These are phyloP conservation scores for Meyerozyma carpophila DNA, from an alignment of 1,139 yeast genomes.

Conservation along the genomic window DNA sequence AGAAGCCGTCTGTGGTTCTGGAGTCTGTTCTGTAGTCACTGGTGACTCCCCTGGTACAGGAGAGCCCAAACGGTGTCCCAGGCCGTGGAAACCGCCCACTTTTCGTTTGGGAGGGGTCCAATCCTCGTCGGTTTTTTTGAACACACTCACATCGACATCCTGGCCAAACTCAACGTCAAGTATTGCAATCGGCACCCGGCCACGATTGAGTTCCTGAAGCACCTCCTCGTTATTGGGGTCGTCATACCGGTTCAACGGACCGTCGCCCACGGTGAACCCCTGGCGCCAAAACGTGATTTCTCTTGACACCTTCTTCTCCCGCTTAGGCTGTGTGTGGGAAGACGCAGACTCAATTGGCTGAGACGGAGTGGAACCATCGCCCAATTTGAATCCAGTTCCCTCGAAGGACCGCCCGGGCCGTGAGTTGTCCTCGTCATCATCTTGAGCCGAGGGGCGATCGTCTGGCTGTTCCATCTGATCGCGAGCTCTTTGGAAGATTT, in stretches of 20 bases:
- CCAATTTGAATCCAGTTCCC: constrained; percentile 82
- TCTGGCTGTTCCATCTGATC: constrained; percentile 39
- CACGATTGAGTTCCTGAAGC: constrained; percentile 75
- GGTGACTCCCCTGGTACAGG: constrained; percentile 70
- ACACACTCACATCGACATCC: constrained; percentile 92
- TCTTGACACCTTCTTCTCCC: constrained; percentile 53
- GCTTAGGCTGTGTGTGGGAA: constrained; percentile 22
- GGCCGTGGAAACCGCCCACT: constrained; percentile 70
- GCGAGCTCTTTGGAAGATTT: constrained; percentile 42
- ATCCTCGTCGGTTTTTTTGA: constrained; percentile 75
- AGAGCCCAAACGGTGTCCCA: constrained; percentile 87
- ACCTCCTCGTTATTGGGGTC: constrained; percentile 81
- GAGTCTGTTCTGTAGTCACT: constrained; percentile 8
- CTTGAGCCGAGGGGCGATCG: constrained; percentile 37
- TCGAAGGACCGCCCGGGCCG: constrained; percentile 27
- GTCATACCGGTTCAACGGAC: constrained; percentile 78
- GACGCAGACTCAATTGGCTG: constrained; percentile 14
- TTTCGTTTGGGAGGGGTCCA: constrained; percentile 66
- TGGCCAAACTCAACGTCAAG: constrained; percentile 85
- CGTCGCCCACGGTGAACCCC: constrained; percentile 93
- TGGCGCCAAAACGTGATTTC: constrained; percentile 93
- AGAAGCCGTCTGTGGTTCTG: constrained; percentile 9
- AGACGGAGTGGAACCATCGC: constrained; percentile 52
- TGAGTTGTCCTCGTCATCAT: constrained; percentile 10
- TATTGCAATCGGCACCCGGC: constrained; percentile 87